phyloP scores from a whole-genome alignment of 139 green algal genomes.

The Chlorella sorokiniana region DNA sequence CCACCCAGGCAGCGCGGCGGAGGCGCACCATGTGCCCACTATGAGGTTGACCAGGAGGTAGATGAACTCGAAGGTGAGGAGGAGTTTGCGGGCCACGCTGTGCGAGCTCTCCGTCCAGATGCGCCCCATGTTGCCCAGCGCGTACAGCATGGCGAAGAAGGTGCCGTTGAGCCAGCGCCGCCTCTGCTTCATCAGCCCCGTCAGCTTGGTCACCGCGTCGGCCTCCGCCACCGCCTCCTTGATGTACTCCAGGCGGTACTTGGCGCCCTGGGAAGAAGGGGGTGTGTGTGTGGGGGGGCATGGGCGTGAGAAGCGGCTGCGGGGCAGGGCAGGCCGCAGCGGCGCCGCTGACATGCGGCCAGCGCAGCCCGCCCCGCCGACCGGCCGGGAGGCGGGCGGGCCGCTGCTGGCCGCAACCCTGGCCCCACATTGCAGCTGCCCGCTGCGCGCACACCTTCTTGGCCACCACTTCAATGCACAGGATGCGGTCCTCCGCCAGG shows the following conservation, averaged over 20 bases:
- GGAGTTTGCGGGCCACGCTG: conserved; percentile 27
- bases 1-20: too few relatives aligned
- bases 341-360: too few relatives aligned
- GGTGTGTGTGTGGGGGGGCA: not conserved
- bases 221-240: conserved; percentile 53
- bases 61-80: conserved; percentile 27
- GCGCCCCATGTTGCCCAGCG: conserved; percentile 47
- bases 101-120: conserved; percentile 49
- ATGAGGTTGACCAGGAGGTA: conserved; percentile 33
- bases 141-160: conserved; percentile 54
- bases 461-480: conserved; percentile 51
- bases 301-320: not conserved
- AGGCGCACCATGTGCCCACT: conserved; percentile 37
- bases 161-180: conserved; percentile 55
- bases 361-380: too few relatives aligned
- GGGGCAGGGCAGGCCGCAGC: not conserved
- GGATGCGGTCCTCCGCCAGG: conserved; percentile 48
- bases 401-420: not conserved
- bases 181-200: conserved; percentile 50
- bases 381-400: too few relatives aligned
- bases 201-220: conserved; percentile 48
- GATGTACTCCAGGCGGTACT: conserved; percentile 47
- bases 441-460: conserved; percentile 34
- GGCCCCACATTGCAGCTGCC: not conserved
- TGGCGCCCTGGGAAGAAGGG: conserved; percentile 2